A percentile compares a stretch with the other conserved stretches of the same genome.
Evolutionary conservation across 495 filamentous ascomycete species (phyloP).

Genomic region (Pyronema domesticum): DNA sequence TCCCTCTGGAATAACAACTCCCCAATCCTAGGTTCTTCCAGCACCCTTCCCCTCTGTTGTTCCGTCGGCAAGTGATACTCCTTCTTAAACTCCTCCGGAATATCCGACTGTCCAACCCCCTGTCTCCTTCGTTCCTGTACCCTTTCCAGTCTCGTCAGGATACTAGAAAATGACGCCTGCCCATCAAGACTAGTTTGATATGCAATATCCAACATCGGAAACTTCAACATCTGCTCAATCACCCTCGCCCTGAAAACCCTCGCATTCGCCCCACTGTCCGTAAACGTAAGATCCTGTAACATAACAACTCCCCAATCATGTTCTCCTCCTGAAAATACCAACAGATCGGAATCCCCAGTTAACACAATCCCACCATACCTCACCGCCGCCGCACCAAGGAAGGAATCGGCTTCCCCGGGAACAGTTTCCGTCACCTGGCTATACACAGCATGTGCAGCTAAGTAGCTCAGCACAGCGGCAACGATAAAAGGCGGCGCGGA

Average conservation of each 20-base stretch:
- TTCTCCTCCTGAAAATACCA: conserved; percentile 6
- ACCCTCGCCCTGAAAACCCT: conserved; percentile 11
- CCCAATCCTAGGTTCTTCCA: conserved; percentile 13
- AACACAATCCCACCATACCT: conserved; percentile 9
- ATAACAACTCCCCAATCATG: conserved; percentile 19
- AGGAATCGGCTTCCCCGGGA: conserved; percentile 17
- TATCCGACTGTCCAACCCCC: conserved; percentile 1
- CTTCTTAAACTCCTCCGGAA: conserved; percentile 4
- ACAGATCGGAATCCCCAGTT: conserved; percentile 17
- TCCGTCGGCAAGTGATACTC: conserved; percentile 5
- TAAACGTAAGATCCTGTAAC: conserved; percentile 10
- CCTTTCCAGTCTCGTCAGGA: conserved; percentile 2
- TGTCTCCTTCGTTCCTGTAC: conserved; percentile 5
- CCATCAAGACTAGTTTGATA: conserved; percentile 4
- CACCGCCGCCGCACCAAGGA: conserved; percentile 17
- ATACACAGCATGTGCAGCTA: conserved; percentile 8
- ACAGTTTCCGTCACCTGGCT: conserved; percentile 5
- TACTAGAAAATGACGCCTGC: neutral
- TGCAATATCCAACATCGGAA: conserved; percentile 8
- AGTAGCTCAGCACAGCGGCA: neutral
- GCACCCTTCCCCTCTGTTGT: neutral
- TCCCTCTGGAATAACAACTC: conserved; percentile 7
- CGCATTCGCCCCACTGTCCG: neutral
- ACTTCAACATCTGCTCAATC: conserved; percentile 4
- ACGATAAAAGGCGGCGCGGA: conserved; percentile 20